Base-by-base conservation (phyloP, 1,284 basidiomycete species). In the Ustilago tritici region DNA sequence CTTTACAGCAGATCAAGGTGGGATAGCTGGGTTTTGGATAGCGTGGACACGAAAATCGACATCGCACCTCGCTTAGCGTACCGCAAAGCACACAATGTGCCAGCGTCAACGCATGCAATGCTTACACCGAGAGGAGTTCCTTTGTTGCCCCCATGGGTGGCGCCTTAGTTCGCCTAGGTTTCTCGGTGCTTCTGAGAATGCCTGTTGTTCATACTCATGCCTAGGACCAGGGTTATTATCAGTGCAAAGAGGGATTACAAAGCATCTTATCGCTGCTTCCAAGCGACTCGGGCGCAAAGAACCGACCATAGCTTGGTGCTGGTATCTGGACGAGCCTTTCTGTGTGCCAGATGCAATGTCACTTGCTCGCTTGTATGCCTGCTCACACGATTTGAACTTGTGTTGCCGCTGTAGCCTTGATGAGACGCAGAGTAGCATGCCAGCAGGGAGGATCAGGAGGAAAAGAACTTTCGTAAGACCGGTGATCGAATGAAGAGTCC, bases 1-100 rank as follows among this genome's bases (percentile, higher is more conserved):
- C 56, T 23, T 57, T 41, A 12, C 23, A 46, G 31, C 38, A 32
- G 56, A 57, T 57, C 56, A 57, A 57, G 19, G 41, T 57, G 56
- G 28, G n/a, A 31, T 32, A 46, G 12, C 46, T 49, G 46, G 38
- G 38, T 40, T 10, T 40, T 15, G 38, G 38, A 2, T 40, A 49
- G 46, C n/a, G 23, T 46, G 41, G 41, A 15, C 19, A 43, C 23
- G 11, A 56, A 56, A 56, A 41, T 56, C 56, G 56, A 40, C 40
- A 23, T 9, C 40, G 6, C n/a, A 57, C 40, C 56, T 57, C 56
- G 56, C 56, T 57, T 57, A 57, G 41, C 36, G 41, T 28, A 28
- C 23, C 23, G 14, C 35, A 28, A 28, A 52, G 11, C n/a, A 10
- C 31, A 28, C 14, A 32, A 10, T 9, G 32, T 40, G 32, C 15